Conservation (phyloP, 106 monocot species). For the Xerophyta viscosa region DNA sequence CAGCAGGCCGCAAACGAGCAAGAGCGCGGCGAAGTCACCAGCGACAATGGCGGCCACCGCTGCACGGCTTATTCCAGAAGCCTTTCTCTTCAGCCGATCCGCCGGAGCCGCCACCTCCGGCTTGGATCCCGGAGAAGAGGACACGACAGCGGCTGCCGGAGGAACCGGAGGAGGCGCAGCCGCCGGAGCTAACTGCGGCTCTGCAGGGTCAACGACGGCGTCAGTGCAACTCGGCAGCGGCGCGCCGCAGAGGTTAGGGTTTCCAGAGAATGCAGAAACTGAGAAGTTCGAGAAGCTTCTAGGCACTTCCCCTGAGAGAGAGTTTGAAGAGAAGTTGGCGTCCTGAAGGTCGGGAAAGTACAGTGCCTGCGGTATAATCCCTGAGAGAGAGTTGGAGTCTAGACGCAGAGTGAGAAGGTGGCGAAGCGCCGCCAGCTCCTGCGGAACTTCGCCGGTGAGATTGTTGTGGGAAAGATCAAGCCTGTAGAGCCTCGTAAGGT, state of each 20-base stretch:
- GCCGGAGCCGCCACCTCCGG: conserved; percentile 17
- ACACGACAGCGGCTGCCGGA: conserved; percentile 24
- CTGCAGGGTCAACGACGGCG: conserved; percentile 26
- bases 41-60: conserved; percentile 61
- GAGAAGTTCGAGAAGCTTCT: conserved; percentile 39
- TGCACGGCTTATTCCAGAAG: conserved; percentile 54
- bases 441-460: conserved; percentile 22
- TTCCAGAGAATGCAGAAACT: conserved; percentile 30
- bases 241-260: conserved; percentile 56
- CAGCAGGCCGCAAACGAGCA: conserved; percentile 46
- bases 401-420: conserved; percentile 74
- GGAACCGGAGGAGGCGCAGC: conserved; percentile 3
- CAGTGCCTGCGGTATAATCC: conserved; percentile 37
- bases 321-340: conserved; percentile 57
- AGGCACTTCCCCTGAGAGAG: conserved; percentile 54
- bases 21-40: conserved; percentile 57
- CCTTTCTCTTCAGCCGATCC: conserved; percentile 1
- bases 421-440: conserved; percentile 14
- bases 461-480: conserved; percentile 31
- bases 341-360: conserved; percentile 49
- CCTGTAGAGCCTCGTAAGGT: conserved; percentile 23
- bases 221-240: conserved; percentile 35
- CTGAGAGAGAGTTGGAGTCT: conserved; percentile 51
- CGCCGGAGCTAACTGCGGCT: conserved; percentile 1
- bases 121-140: conserved; percentile 44